Conservation (phyloP, 1,284 basidiomycete species). For the Trichosporon sp. region DNA sequence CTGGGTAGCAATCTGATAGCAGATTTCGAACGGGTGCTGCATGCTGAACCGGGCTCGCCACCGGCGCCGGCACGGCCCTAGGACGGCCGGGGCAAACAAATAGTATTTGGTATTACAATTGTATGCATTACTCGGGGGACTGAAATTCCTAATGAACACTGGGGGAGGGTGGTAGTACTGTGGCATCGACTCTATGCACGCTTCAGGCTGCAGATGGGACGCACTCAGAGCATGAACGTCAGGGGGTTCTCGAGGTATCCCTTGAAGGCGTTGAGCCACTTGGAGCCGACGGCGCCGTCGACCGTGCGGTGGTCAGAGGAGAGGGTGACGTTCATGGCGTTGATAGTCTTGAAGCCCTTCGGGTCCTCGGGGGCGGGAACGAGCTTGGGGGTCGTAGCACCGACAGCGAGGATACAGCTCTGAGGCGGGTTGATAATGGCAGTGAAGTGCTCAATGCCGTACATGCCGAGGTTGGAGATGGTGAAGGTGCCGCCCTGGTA, state of each 20-base stretch:
- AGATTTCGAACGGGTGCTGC: too few species aligned
- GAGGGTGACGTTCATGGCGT: slow-evolving; percentile 93
- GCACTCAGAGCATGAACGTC: slow-evolving; percentile 71
- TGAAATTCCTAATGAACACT: not conserved
- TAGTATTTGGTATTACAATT: not conserved
- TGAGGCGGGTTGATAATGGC: slow-evolving; percentile 99
- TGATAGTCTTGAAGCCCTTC: slow-evolving; percentile 84
- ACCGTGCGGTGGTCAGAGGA: slow-evolving; percentile 93
- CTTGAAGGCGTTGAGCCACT: slow-evolving; percentile 91
- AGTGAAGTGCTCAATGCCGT: slow-evolving; percentile 88
- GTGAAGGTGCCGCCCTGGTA: slow-evolving; percentile 99
- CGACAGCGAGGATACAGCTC: slow-evolving; percentile 94
- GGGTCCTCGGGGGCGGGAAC: slow-evolving; percentile 76
- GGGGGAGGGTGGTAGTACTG: not conserved
- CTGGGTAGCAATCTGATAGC: too few species aligned
- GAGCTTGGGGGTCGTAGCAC: slow-evolving; percentile 79
- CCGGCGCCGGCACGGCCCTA: too few species aligned
- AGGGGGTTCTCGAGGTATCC: slow-evolving; percentile 95
- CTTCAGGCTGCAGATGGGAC: not conserved
- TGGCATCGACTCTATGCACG: not conserved
- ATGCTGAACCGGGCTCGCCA: not conserved
- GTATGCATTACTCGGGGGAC: not conserved
- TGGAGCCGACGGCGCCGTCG: slow-evolving; percentile 84
- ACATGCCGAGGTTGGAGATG: slow-evolving; percentile 99
- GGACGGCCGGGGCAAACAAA: not conserved